These are phyloP conservation scores for Leptosphaerulina australis DNA, from an alignment of 2,329 filamentous ascomycete genomes.

Conservation along the genomic window DNA sequence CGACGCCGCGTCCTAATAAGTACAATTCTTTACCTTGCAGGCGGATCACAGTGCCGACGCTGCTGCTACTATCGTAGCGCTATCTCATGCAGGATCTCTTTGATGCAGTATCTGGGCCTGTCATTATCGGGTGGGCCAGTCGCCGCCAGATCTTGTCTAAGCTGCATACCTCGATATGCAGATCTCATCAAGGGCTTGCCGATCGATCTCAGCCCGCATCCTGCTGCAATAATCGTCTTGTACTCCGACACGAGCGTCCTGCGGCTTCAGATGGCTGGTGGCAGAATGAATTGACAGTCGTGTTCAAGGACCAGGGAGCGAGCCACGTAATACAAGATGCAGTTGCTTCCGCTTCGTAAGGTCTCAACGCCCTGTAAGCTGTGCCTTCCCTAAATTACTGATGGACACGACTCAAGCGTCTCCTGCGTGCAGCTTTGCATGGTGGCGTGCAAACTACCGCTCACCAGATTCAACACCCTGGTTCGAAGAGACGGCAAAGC, in stretches of 20 bases:
- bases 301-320: conserved; percentile 30
- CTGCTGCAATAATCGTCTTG: conserved; percentile 22
- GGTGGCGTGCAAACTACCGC: conserved; percentile 27
- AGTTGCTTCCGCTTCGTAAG: conserved; percentile 30
- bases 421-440: conserved; percentile 21
- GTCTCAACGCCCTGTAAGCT: conserved; percentile 25
- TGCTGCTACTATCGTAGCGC: conserved; percentile 34
- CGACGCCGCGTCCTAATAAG: conserved; percentile 19
- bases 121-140: conserved; percentile 33
- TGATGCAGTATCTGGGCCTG: conserved; percentile 40
- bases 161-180: conserved; percentile 27
- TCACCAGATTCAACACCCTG: conserved; percentile 29
- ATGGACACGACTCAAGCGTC: conserved; percentile 37
- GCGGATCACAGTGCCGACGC: conserved; percentile 36
- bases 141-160: conserved; percentile 39
- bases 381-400: conserved; percentile 32
- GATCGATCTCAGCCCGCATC: conserved; percentile 33
- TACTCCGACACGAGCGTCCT: conserved; percentile 25
- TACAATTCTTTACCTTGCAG: conserved; percentile 33
- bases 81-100: conserved; percentile 40
- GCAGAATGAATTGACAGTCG: conserved; percentile 23
- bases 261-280: conserved; percentile 34
- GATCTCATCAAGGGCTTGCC: conserved; percentile 37
- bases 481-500: conserved; percentile 30
- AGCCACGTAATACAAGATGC: conserved; percentile 32